These are phyloP conservation scores for Yamadazyma olivae DNA, from an alignment of 805 yeast species.

Conservation along the genomic window DNA sequence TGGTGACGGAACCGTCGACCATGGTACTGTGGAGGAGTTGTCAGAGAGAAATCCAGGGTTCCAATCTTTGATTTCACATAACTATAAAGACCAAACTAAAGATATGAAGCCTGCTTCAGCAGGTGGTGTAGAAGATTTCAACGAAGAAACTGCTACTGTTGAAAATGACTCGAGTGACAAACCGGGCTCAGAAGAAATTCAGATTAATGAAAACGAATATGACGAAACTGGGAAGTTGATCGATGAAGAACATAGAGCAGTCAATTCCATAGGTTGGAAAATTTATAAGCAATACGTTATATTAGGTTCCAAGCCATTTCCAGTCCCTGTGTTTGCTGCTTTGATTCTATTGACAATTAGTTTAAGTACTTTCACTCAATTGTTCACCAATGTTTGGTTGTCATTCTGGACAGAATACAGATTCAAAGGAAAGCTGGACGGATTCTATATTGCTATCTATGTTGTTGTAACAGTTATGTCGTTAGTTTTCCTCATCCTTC, in stretches of 20 bases:
- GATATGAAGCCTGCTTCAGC: too few species aligned
- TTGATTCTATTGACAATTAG: conserved; percentile 27
- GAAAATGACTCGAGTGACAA: not conserved
- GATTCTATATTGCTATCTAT: conserved; percentile 71
- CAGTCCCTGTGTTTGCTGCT: conserved; percentile 17
- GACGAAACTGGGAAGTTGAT: conserved; percentile 26
- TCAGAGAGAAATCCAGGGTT: conserved; percentile 19
- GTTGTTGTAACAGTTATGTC: conserved; percentile 56
- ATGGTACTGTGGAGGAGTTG: conserved; percentile 26
- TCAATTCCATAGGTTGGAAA: conserved; percentile 46
- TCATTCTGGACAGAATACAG: conserved; percentile 72
- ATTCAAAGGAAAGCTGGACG: conserved; percentile 43
- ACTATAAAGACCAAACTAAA: too few species aligned
- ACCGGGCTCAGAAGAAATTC: not conserved
- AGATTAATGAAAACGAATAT: too few species aligned
- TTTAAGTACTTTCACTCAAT: conserved; percentile 47
- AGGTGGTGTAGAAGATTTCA: conserved; percentile 15
- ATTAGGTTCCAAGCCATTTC: conserved; percentile 43
- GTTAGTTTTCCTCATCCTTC: conserved; percentile 41
- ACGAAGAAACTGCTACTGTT: conserved; percentile 11
- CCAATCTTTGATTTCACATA: conserved; percentile 22
- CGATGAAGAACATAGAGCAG: conserved; percentile 56
- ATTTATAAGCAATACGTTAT: conserved; percentile 51
- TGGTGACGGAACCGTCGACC: conserved; percentile 26
- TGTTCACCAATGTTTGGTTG: conserved; percentile 73